Evolutionary conservation across 139 green algal genomes (phyloP).

Genomic region (Edaphochlamys debaryana): DNA sequence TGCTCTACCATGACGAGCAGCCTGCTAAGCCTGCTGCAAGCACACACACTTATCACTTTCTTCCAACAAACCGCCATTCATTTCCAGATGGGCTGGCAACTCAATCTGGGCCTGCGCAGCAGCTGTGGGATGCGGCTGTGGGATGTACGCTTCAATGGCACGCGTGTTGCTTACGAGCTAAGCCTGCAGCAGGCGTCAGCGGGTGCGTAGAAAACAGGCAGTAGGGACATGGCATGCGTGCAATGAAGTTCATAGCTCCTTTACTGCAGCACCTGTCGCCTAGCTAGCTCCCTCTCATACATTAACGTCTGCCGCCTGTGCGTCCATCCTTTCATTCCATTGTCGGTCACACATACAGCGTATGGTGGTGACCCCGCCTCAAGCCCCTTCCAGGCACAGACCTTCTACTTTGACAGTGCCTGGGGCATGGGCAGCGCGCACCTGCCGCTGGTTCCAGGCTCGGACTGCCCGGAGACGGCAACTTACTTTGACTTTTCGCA

Average conservation of each 20-base stretch:
- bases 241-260: no score
- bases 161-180: conserved; percentile 49
- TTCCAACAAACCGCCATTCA: no score
- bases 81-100: conserved; percentile 17
- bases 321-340: no score
- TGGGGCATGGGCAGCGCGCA: conserved; percentile 38
- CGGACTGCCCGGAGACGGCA: background rate
- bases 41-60: background rate
- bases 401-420: conserved; percentile 40
- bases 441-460: background rate
- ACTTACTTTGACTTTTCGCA: conserved; percentile 9
- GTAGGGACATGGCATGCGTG: no score
- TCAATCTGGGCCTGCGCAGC: conserved; percentile 6
- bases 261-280: no score
- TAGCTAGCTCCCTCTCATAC: no score
- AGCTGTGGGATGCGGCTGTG: conserved; percentile 31
- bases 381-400: conserved; percentile 36
- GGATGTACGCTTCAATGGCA: conserved; percentile 46
- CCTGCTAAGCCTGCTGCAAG: no score
- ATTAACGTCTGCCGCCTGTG: no score
- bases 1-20: no score
- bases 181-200: conserved; percentile 43
- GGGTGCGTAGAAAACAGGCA: no score
- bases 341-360: conserved; percentile 22
- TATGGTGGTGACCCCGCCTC: conserved; percentile 16